Evolutionary conservation across 257 asterid species (phyloP).

Genomic region (Gynochthodes officinalis): DNA sequence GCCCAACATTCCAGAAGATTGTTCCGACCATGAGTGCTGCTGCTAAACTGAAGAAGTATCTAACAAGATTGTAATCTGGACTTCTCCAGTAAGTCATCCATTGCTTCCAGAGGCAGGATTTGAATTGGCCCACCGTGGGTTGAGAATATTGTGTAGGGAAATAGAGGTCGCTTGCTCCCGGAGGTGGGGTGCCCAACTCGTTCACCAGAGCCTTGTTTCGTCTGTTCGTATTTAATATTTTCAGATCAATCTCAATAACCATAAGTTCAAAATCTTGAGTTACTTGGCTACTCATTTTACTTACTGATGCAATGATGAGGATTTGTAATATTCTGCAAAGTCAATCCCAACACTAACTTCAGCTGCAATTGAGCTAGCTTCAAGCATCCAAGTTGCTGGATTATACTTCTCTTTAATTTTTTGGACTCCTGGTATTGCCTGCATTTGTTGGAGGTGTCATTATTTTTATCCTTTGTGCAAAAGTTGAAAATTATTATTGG

Average conservation of each 20-base stretch:
- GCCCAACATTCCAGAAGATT: slow-evolving; percentile 68
- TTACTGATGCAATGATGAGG: slow-evolving; percentile 55
- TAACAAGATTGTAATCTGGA: slow-evolving; percentile 81
- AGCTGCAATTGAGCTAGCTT: slow-evolving; percentile 60
- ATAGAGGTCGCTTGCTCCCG: slow-evolving; percentile 56
- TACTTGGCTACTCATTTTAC: slow-evolving; percentile 13
- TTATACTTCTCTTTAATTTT: slow-evolving; percentile 69
- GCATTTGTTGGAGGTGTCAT: slow-evolving; percentile 6
- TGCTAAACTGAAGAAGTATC: slow-evolving; percentile 63
- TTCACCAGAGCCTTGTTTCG: slow-evolving; percentile 58
- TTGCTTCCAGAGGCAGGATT: slow-evolving; percentile 72
- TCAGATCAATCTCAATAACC: slow-evolving; percentile 3
- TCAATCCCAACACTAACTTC: slow-evolving; percentile 63
- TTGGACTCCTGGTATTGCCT: slow-evolving; percentile 64
- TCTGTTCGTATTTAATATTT: slow-evolving; percentile 25
- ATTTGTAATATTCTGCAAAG: slow-evolving; percentile 60
- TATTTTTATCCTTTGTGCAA: background rate
- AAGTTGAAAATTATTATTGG: background rate
- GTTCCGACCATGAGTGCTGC: slow-evolving; percentile 80
- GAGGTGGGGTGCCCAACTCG: slow-evolving; percentile 57
- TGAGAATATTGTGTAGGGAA: slow-evolving; percentile 65
- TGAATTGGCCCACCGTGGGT: slow-evolving; percentile 53
- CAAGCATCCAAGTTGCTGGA: slow-evolving; percentile 96
- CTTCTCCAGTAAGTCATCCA: slow-evolving; percentile 93
- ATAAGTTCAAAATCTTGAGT: background rate